Base-by-base conservation (phyloP, 1,139 yeast genomes). In the Diutina catenulata region DNA sequence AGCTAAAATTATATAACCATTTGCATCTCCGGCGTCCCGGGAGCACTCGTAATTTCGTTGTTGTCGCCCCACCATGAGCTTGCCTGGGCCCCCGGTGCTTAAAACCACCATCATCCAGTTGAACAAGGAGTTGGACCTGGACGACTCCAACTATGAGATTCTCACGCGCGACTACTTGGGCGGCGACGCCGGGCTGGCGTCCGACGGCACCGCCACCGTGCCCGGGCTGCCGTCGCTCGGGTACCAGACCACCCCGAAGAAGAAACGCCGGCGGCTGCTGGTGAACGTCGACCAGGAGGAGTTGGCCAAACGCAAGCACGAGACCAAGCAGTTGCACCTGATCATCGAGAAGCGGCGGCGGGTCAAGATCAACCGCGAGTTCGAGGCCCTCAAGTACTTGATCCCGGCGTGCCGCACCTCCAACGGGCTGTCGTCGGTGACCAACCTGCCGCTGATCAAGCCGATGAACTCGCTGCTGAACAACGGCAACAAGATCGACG, bases 261-360 rank as follows among this genome's bases (percentile, higher is more conserved):
- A 68, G 57, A 65, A 64, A 53, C 56, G 73, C 50, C 53, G 76
- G 54, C 57, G 76, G 47, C 60, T 70, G 3, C 62, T 67, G 4
- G 64, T 67, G 4, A 56, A 65, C 27, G 55, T 64, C 7, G 72
- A 71, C 35, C 64, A 70, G 21, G 73, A 71, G 40, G 81, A 75
- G 47, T 50, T 72, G 38, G 77, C 73, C 35, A 66, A 68, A 47
- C 59, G 80, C 36, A 68, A 68, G 43, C 62, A 67, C 42, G 83
- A 80, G 45, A 81, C 60, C 55, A 67, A 65, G 44, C 71, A 66
- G 49, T 76, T 84, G 24, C 94, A 83, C 54, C 76, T 86, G 6
- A 78, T 80, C 36, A 83, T 83, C 45, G 94, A 83, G 52, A 80
- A 84, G 49, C 72, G 86, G 48, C 66, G 94, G 47, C 62, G 94